phyloP scores from a whole-genome alignment of 352 stramenopile genomes.

The Phytophthora pseudosyringae region DNA sequence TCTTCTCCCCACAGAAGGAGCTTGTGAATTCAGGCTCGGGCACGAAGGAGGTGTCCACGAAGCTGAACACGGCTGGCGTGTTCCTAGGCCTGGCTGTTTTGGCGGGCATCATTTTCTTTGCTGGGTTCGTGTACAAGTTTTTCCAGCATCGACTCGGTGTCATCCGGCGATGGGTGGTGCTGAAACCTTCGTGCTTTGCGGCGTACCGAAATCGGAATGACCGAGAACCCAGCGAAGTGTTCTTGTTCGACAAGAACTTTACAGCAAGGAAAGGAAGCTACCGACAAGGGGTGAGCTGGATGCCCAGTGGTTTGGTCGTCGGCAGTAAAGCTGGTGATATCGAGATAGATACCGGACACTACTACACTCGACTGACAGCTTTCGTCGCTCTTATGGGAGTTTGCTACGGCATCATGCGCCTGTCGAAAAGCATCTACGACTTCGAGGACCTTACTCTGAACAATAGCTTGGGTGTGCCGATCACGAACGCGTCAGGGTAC shows the following conservation, averaged over 20 bases:
- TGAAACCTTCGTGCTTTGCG: conserved; percentile 88
- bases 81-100: conserved; percentile 65
- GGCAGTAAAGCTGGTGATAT: conserved; percentile 84
- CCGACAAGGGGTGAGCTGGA: conserved; percentile 86
- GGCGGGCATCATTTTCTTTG: conserved; percentile 62
- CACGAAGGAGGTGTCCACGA: conserved; percentile 52
- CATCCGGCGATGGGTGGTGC: conserved; percentile 85
- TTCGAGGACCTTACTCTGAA: conserved; percentile 56
- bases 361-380: conserved; percentile 84
- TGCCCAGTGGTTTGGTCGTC: conserved; percentile 85
- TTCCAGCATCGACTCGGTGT: conserved; percentile 88
- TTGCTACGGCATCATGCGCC: conserved; percentile 71
- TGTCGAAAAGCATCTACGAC: conserved; percentile 66
- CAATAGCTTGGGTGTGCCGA: conserved; percentile 31
- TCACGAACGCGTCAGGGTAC: conserved; percentile 41
- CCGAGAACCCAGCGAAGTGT: conserved; percentile 83
- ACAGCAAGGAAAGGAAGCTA: conserved; percentile 80
- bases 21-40: conserved; percentile 48
- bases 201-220: conserved; percentile 79
- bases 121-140: conserved; percentile 89
- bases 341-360: conserved; percentile 87
- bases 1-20: conserved; percentile 71
- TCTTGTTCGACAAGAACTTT: conserved; percentile 89
- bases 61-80: conserved; percentile 55
- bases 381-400: conserved; percentile 65